Base-by-base conservation (phyloP, 2,329 filamentous ascomycete species). In the Ascochyta rabiei region DNA sequence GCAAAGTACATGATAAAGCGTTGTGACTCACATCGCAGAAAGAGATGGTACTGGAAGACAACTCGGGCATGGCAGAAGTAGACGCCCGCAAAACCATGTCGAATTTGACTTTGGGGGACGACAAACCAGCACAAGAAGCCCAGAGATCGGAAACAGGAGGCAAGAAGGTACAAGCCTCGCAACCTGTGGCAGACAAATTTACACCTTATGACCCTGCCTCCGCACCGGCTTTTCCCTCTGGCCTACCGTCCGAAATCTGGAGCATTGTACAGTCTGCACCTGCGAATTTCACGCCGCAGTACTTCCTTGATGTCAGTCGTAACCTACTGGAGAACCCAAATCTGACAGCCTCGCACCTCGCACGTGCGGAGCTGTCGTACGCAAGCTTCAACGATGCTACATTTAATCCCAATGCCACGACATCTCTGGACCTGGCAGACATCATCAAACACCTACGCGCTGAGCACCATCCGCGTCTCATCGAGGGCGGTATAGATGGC, bases 291-390 rank as follows among this genome's bases (percentile, higher is more conserved):
- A 76, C 81, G 15, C 81, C 86, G 1, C 78, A 81, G 26, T 78
- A 85, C 49, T 93, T 92, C 70, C 76, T 80, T 55, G 74, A 81
- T 35, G 86, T 89, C 44, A 90, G 91, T 85, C 76, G 86, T 63
- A 91, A 93, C 66, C 79, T 93, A 52, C 84, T 93, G 60, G 83
- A 83, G 62, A 93, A 93, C 66, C 90, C 90, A 0, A 93, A 95
- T 62, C 80, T 91, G 74, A 91, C 91, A 61, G 90, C 89, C 0
- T 86, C 83, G 15, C 89, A 89, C 82, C 80, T 95, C 1, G 90
- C 92, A 66, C 85, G 90, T 26, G 90, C 90, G 41, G 90, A 95
- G 66, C 86, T 93, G 23, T 80, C 89, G 23, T 82, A 84, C 53
- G 83, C 87, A 60, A 77, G 75, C 56, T 71, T 77, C 52, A 69